These are phyloP conservation scores for Coniella lustricola DNA, from an alignment of 2,329 filamentous ascomycete species.

Conservation along the genomic window DNA sequence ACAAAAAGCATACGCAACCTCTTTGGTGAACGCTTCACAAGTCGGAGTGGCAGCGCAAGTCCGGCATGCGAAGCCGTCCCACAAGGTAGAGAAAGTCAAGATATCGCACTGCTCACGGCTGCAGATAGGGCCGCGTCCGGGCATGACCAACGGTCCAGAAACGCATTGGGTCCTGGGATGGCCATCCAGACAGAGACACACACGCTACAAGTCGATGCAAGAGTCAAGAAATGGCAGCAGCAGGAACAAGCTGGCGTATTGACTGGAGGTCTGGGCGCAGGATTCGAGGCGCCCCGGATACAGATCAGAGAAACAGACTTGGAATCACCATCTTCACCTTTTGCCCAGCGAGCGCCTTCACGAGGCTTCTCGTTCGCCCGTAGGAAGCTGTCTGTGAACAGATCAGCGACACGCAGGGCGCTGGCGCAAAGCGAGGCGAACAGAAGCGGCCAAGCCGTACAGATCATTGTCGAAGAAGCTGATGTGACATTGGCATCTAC, in stretches of 20 bases:
- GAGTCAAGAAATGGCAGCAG: slow-evolving; percentile 24
- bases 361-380: slow-evolving; percentile 35
- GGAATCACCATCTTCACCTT: slow-evolving; percentile 31
- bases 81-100: slow-evolving; percentile 24
- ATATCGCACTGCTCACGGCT: slow-evolving; percentile 33
- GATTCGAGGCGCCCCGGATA: slow-evolving; percentile 38
- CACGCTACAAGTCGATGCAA: neutral
- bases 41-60: neutral
- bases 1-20: slow-evolving; percentile 32
- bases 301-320: slow-evolving; percentile 46
- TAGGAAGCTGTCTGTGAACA: slow-evolving; percentile 21
- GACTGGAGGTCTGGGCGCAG: slow-evolving; percentile 52
- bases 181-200: neutral
- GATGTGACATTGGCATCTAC: slow-evolving; percentile 14
- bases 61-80: neutral
- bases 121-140: slow-evolving; percentile 22
- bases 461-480: slow-evolving; percentile 46
- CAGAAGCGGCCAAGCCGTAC: slow-evolving; percentile 50
- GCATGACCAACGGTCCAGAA: neutral
- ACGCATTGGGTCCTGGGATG: neutral
- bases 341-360: slow-evolving; percentile 18
- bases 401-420: slow-evolving; percentile 36
- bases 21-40: neutral
- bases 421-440: slow-evolving; percentile 54
- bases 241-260: slow-evolving; percentile 49